These are phyloP conservation scores for Sanghuangporus weigelae DNA, from an alignment of 1,284 basidiomycete genomes.

Conservation along the genomic window DNA sequence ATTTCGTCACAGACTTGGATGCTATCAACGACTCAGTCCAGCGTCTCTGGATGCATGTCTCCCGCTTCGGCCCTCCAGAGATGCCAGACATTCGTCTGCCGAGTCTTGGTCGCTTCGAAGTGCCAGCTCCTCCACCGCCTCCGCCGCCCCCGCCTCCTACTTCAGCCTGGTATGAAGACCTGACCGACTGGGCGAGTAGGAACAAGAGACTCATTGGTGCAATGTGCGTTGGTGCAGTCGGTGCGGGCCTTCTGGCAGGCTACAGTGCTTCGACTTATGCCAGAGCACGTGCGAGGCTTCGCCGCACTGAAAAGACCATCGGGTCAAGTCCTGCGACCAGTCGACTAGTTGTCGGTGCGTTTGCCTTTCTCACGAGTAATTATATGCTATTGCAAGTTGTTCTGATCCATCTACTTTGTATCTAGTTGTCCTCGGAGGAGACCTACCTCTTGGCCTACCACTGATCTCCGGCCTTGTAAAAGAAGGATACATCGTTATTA, in stretches of 20 bases:
- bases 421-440: constrained; percentile 75
- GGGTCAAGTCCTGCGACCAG: constrained; percentile 24
- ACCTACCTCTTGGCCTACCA: constrained; percentile 61
- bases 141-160: constrained; percentile 52
- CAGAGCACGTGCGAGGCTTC: constrained; percentile 31
- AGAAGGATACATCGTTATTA: constrained; percentile 75
- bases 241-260: constrained; percentile 53
- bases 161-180: constrained; percentile 38
- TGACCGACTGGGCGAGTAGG: constrained; percentile 45
- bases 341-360: constrained; percentile 67
- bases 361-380: background rate
- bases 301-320: constrained; percentile 30
- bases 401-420: background rate
- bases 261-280: constrained; percentile 36
- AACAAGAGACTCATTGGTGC: constrained; percentile 57
- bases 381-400: background rate
- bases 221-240: constrained; percentile 48
- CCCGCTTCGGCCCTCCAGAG: constrained; percentile 66
- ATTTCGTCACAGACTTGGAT: constrained; percentile 53
- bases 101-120: constrained; percentile 64
- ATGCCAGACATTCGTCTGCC: constrained; percentile 59
- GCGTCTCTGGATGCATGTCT: constrained; percentile 70
- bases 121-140: constrained; percentile 51
- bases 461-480: constrained; percentile 67
- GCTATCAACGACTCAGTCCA: constrained; percentile 60